These are phyloP conservation scores for Pythium sukuiense DNA, from an alignment of 352 stramenopile species.

Conservation along the genomic window DNA sequence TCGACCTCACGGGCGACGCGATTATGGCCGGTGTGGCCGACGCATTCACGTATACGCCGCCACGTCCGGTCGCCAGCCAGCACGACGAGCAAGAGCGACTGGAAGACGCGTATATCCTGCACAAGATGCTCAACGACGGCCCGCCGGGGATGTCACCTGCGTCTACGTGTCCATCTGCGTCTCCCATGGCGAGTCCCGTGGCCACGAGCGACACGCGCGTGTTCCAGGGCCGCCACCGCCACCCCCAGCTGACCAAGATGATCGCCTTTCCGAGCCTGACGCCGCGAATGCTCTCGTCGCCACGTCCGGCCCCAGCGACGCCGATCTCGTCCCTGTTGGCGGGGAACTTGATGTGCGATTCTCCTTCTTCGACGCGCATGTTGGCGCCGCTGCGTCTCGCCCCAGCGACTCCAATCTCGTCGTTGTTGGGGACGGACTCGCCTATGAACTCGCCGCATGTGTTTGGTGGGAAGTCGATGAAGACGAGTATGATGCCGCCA, in stretches of 20 bases:
- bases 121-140: conserved; percentile 8
- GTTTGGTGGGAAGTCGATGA: no score
- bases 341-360: no score
- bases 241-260: neutral
- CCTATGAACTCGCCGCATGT: no score
- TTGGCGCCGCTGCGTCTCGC: no score
- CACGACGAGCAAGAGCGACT: neutral
- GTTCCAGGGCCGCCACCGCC: conserved; percentile 4
- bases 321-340: no score
- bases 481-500: no score
- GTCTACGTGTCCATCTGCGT: no score
- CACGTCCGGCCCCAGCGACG: neutral
- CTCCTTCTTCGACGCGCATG: no score
- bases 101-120: conserved; percentile 1
- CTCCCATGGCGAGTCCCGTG: conserved; percentile 16
- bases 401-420: no score
- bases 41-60: neutral
- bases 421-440: no score
- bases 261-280: neutral
- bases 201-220: conserved; percentile 5
- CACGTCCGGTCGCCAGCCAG: neutral
- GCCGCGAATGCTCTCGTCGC: neutral
- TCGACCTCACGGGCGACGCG: conserved; percentile 6
- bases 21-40: neutral
- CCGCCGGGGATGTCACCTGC: neutral